Base-by-base conservation (phyloP, 176 grass and related monocot species). In the Musa acuminata region DNA sequence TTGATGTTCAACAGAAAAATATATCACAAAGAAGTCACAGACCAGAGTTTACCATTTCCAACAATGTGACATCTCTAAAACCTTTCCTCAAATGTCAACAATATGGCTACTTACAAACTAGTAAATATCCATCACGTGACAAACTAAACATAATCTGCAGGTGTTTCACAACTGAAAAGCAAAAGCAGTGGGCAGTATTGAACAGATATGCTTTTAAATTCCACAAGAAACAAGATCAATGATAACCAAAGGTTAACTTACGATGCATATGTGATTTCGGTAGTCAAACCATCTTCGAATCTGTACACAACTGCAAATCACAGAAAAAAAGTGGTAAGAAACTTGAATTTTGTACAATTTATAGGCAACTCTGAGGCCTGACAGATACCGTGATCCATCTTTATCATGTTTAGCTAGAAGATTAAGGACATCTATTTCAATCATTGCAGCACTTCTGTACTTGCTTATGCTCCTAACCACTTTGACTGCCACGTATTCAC, bases 231-330 rank as follows among this genome's bases (percentile, higher is more conserved):
- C 59, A 60, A 51, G 75, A 78, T 81, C 49, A 74, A 57, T 65
- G 51, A 52, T 52, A 49, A 9, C 35, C 35, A 43, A 35, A 57
- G 55, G 55, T 75, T 51, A 26, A 91, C 95, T 89, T 93, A 98
- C 95, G 93, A 98, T 98, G 84, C 90, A 98, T 60, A 98, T 87
- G 72, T 98, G 95, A 74, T 93, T 89, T 29, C 82, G 86, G 71
- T 98, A 98, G 83, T 98, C 95, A 81, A 98, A 98, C 95, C 90
- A 98, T 65, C 88, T 89, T 83, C 85, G 82, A 80, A 98, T 89
- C 80, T 91, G 95, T 14, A 98, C 90, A 76, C 95, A 98, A 71
- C 94, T 98, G 82, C 60, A 29, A 65, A 70, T 67, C 75, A 29
- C 74, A 67, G 50, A 70, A 43, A 11, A 22, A 67, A 58, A 75